Percentiles rank a stretch among this genome's conserved stretches.
Evolutionary conservation across 2,329 filamentous ascomycete species (phyloP).

Genomic region (Hymenoscyphus fraxineus): DNA sequence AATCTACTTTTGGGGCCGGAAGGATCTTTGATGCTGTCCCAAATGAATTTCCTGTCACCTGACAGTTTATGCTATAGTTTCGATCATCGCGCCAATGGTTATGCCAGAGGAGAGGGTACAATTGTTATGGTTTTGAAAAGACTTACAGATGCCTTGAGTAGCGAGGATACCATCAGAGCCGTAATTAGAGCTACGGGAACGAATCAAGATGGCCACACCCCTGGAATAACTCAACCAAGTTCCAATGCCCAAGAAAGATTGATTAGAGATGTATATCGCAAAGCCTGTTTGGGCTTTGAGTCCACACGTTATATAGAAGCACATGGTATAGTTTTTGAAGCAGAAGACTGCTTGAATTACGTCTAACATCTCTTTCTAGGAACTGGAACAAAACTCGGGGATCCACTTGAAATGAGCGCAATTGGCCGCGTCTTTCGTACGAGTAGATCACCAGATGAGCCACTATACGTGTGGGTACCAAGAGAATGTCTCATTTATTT

Average conservation of each 20-base stretch:
- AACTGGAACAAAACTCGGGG: constrained; percentile 19
- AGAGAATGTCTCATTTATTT: neutral
- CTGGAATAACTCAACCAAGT: constrained; percentile 44
- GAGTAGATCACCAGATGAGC: neutral
- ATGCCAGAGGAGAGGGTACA: constrained; percentile 43
- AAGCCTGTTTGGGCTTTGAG: neutral
- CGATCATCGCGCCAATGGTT: constrained; percentile 42
- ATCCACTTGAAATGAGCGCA: constrained; percentile 14
- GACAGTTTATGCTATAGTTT: constrained; percentile 29
- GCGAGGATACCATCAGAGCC: constrained; percentile 41
- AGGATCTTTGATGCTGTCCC: constrained; percentile 6
- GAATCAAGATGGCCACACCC: constrained; percentile 44
- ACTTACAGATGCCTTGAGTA: constrained; percentile 35
- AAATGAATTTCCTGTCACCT: constrained; percentile 7
- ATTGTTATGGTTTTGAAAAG: constrained; percentile 43
- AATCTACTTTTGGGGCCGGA: constrained; percentile 14
- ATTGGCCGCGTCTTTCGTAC: constrained; percentile 8
- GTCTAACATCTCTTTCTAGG: neutral
- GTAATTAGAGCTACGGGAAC: constrained; percentile 40
- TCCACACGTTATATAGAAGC: constrained; percentile 13
- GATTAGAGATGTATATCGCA: constrained; percentile 11
- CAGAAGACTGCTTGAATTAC: neutral
- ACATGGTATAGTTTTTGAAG: constrained; percentile 5
- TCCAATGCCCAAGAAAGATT: constrained; percentile 37
- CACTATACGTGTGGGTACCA: constrained; percentile 1